Evolutionary conservation across 805 yeast species (phyloP).

Genomic region (baker's yeast (Saccharomyces cerevisiae)): DNA sequence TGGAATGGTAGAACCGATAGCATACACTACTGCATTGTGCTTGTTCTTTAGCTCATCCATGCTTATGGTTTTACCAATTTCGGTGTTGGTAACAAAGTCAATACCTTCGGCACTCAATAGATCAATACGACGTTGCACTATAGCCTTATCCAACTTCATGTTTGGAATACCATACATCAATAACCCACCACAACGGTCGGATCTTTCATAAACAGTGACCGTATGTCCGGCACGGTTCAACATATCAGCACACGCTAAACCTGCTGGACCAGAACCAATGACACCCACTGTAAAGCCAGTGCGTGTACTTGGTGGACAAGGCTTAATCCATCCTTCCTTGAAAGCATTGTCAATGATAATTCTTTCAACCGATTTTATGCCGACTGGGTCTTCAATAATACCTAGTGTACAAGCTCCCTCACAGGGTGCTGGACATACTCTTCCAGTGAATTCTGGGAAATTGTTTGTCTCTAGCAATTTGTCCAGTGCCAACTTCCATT

Average conservation of each 20-base stretch:
- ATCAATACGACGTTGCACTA: slow-evolving; percentile 90
- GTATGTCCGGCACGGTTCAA: slow-evolving; percentile 90
- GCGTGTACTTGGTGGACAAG: slow-evolving; percentile 67
- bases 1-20: slow-evolving; percentile 94
- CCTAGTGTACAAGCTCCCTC: slow-evolving; percentile 95
- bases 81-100: slow-evolving; percentile 63
- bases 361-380: slow-evolving; percentile 91
- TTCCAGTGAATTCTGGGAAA: slow-evolving; percentile 97
- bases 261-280: slow-evolving; percentile 96
- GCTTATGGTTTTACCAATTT: slow-evolving; percentile 76
- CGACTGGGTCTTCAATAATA: slow-evolving; percentile 89
- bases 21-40: slow-evolving; percentile 79
- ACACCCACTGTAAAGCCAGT: slow-evolving; percentile 82
- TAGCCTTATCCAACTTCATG: slow-evolving; percentile 90
- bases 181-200: slow-evolving; percentile 94
- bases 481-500: slow-evolving; percentile 91
- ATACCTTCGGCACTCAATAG: slow-evolving; percentile 86
- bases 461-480: slow-evolving; percentile 91
- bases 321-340: slow-evolving; percentile 93
- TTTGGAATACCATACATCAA: slow-evolving; percentile 99
- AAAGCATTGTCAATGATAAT: slow-evolving; percentile 95
- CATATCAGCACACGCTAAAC: slow-evolving; percentile 95
- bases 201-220: slow-evolving; percentile 87
- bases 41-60: slow-evolving; percentile 56
- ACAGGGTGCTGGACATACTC: slow-evolving; percentile 99